Percentiles rank a stretch among this genome's conserved stretches.
These are phyloP conservation scores for Cruciata laevipes DNA, from an alignment of 257 asterid species.

Conservation along the genomic window DNA sequence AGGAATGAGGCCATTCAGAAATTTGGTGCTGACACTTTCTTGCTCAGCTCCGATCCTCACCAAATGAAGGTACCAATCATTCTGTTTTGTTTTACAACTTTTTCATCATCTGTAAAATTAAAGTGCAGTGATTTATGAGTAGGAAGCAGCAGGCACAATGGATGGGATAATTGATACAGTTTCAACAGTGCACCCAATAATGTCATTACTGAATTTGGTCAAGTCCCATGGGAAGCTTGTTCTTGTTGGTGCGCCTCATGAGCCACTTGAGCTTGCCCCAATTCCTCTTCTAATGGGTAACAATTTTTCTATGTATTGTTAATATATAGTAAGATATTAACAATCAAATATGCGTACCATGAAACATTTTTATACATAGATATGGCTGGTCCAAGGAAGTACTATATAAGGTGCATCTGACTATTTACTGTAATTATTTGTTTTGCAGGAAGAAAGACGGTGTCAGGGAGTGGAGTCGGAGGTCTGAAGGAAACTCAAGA, in stretches of 20 bases:
- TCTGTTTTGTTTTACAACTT: too few relatives aligned
- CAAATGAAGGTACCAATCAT: slow-evolving; percentile 23
- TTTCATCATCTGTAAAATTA: too few relatives aligned
- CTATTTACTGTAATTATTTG: too few relatives aligned
- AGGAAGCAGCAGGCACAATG: neutral
- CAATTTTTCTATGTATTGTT: too few relatives aligned
- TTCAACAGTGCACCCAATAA: too few relatives aligned
- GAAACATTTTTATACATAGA: too few relatives aligned
- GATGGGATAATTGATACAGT: too few relatives aligned
- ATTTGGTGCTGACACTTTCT: slow-evolving; percentile 33
- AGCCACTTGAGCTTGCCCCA: neutral
- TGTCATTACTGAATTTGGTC: too few relatives aligned
- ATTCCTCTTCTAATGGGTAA: neutral
- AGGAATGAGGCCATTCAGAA: slow-evolving; percentile 26
- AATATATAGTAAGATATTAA: too few relatives aligned
- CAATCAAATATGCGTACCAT: too few relatives aligned
- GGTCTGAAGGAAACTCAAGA: neutral
- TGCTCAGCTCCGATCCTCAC: slow-evolving; percentile 33
- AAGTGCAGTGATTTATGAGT: neutral
- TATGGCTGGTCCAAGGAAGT: too few relatives aligned
- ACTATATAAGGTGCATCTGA: too few relatives aligned
- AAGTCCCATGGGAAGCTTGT: neutral
- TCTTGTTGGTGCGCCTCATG: neutral
- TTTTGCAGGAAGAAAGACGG: neutral
- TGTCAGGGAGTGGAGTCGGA: neutral